phyloP scores from a whole-genome alignment of 371 early-diverging fungal genomes.

The Saksenaea vasiformis region DNA sequence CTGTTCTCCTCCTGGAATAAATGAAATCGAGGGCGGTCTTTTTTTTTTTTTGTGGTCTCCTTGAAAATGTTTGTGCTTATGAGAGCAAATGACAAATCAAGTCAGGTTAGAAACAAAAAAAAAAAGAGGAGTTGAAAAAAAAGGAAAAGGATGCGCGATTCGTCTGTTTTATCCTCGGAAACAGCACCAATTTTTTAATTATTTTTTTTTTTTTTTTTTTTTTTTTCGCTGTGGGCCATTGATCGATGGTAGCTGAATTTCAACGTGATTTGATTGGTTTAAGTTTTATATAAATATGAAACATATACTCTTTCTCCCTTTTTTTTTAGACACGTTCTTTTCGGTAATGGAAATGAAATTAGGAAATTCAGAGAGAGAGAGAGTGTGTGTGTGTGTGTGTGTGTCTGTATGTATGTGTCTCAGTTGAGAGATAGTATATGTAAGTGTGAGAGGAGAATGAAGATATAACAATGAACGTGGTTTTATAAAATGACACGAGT shows the following conservation, averaged over 20 bases:
- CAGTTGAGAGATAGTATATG: no score
- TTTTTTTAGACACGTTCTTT: background rate
- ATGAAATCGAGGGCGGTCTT: background rate
- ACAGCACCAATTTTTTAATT: background rate
- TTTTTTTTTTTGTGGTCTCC: background rate
- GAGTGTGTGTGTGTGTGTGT: no score
- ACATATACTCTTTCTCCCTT: background rate
- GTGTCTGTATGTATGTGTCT: no score
- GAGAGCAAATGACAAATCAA: constrained; percentile 6
- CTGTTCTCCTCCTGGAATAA: background rate
- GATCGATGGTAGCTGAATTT: constrained; percentile 2
- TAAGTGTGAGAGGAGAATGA: no score
- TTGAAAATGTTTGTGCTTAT: constrained; percentile 2
- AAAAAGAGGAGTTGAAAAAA: background rate
- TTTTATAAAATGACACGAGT: background rate
- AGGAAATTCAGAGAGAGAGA: background rate
- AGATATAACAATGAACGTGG: no score
- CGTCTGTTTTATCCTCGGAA: background rate
- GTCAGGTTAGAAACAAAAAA: background rate
- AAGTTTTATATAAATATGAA: background rate
- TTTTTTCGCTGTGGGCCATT: background rate
- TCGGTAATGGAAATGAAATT: background rate
- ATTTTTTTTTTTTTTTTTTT: background rate
- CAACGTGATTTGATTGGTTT: background rate
- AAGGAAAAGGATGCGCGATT: background rate